A percentile compares a stretch with the other conserved stretches of the same genome.
These are phyloP conservation scores for Boletus patriciae DNA, from an alignment of 768 basidiomycete species.

Conservation along the genomic window DNA sequence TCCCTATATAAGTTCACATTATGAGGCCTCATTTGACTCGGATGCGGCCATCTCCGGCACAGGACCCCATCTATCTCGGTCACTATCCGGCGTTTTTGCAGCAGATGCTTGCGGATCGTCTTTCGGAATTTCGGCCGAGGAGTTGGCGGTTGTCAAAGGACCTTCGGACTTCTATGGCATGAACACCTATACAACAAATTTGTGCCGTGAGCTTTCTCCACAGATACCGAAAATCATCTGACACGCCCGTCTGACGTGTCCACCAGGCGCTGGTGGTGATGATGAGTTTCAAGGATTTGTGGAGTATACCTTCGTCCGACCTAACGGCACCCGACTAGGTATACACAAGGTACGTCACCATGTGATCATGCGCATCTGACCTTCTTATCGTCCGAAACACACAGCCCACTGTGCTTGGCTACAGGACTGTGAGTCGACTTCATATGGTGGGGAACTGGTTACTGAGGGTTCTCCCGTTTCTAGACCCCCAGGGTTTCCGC, in stretches of 20 bases:
- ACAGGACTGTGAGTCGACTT: constrained; percentile 53
- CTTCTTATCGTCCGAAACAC: background rate
- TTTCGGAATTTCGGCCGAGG: constrained; percentile 56
- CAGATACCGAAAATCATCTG: background rate
- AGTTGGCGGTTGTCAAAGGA: constrained; percentile 55
- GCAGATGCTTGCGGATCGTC: constrained; percentile 55
- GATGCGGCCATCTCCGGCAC: constrained; percentile 7
- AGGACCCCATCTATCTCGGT: constrained; percentile 73
- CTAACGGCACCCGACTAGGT: constrained; percentile 64
- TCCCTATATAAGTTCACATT: background rate
- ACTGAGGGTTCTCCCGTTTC: background rate
- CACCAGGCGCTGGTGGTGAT: constrained; percentile 54
- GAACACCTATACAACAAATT: constrained; percentile 70
- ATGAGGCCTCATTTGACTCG: background rate
- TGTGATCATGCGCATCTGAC: background rate
- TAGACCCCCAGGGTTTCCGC: constrained; percentile 70
- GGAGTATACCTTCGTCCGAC: constrained; percentile 60
- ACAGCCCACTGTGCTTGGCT: constrained; percentile 64
- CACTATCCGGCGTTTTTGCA: constrained; percentile 62
- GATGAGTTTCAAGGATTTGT: constrained; percentile 64
- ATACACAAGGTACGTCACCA: constrained; percentile 49
- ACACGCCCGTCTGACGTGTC: background rate
- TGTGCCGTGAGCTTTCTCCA: constrained; percentile 45
- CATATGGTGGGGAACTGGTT: background rate
- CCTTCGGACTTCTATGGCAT: constrained; percentile 73